Base-by-base conservation (phyloP, 345 rosid species). In the Jatropha curcas region DNA sequence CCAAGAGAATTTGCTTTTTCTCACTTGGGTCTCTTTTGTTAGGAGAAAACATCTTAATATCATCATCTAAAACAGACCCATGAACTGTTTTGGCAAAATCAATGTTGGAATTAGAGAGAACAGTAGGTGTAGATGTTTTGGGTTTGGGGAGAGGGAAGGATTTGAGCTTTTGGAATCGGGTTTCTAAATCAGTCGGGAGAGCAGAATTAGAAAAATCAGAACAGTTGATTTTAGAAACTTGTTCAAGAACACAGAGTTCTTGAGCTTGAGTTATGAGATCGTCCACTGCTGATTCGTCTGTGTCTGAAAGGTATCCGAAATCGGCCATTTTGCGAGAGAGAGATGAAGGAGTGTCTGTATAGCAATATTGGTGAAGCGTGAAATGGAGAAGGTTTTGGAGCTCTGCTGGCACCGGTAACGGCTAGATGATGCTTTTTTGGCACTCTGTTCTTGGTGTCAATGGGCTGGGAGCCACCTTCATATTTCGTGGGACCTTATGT, bases 281-380 rank as follows among this genome's bases (percentile, higher is more conserved):
- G 24, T 93, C 97, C 7, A 88, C 89, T 2, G 91, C 91, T 30
- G 95, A 85, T 34, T 91, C 95, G 53, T 93, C 98, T 17, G 95
- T 84, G 74, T 93, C 93, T 0, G 95, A 91, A 2, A 88, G 77
- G 78, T 67, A 71, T 57, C 88, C 86, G 64, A 85, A 83, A 81
- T 89, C 92, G 22, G 85, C 89, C 98, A 93, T 91, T 70, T 1
- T 13, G 50, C n/a, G 43, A n/a, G 43, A 14, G 35, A 46, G 65
- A 53, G 30, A 35, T n/a, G 67, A n/a, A 7, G 2, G 41, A 19
- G 22, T 19, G 31, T n/a, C n/a, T n/a, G n/a, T n/a, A n/a, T n/a
- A 46, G 4, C 16, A 16, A 48, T 16, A 14, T 45, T 45, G 14
- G 2, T 14, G n/a, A 48, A 7, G 45, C 11, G 7, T 41, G 3